phyloP scores from a whole-genome alignment of 192 early-diverging fungal species.

The Coemansia sp. region DNA sequence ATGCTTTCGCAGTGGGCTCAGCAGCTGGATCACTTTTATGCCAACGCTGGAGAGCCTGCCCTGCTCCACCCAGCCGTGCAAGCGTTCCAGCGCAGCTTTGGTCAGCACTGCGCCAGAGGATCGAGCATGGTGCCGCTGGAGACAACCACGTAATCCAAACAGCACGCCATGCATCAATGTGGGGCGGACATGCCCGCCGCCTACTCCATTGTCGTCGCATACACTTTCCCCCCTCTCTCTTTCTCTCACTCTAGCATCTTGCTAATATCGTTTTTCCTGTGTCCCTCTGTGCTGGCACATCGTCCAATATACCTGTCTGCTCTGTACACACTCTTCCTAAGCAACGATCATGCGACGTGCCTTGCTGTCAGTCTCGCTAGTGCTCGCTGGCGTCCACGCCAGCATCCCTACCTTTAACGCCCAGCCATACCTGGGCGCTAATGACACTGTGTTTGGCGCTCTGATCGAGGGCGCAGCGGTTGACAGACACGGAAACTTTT shows the following conservation, averaged over 20 bases:
- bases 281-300: neutral
- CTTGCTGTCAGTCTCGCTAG: neutral
- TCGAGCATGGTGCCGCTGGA: constrained; percentile 15
- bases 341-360: neutral
- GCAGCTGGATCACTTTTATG: constrained; percentile 36
- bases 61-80: constrained; percentile 49
- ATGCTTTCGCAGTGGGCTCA: constrained; percentile 81
- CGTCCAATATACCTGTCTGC: neutral
- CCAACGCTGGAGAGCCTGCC: constrained; percentile 21
- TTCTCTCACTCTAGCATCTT: neutral
- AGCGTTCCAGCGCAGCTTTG: constrained; percentile 44
- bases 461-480: constrained; percentile 58
- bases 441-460: constrained; percentile 45
- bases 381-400: neutral
- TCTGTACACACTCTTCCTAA: neutral
- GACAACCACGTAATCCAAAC: constrained; percentile 7
- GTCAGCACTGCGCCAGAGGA: constrained; percentile 13
- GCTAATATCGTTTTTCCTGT: neutral
- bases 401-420: constrained; percentile 16
- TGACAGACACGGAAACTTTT: constrained; percentile 51
- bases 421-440: constrained; percentile 23
- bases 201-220: neutral
- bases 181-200: neutral
- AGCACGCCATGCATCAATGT: neutral
- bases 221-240: neutral